These are phyloP conservation scores for Coccinonectria pachysandricola DNA, from an alignment of 2,329 filamentous ascomycete species.

Conservation along the genomic window DNA sequence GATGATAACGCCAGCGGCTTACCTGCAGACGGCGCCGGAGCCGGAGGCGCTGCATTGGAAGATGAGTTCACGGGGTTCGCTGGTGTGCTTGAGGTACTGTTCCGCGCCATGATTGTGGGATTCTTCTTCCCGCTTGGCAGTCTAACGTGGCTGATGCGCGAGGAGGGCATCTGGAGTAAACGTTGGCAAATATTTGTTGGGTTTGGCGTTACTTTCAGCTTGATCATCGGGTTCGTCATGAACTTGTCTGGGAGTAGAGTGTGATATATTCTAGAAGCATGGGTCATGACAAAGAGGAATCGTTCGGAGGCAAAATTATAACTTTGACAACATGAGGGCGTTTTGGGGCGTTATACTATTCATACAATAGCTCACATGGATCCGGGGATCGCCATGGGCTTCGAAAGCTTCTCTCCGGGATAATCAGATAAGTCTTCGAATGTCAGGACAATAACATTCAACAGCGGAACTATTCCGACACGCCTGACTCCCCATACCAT, in stretches of 20 bases:
- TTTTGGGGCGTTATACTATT: too few species aligned
- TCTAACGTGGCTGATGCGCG: conserved; percentile 72
- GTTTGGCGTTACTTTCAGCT: conserved; percentile 71
- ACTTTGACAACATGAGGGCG: conserved; percentile 3
- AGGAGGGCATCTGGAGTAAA: conserved; percentile 79
- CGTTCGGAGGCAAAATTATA: too few species aligned
- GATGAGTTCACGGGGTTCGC: conserved; percentile 41
- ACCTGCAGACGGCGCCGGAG: conserved; percentile 23
- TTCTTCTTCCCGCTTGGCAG: conserved; percentile 93
- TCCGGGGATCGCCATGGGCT: conserved; percentile 5
- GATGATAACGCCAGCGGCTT: conserved; percentile 50
- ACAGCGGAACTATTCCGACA: conserved; percentile 9
- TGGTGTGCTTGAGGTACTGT: conserved; percentile 65
- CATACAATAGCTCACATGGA: too few species aligned
- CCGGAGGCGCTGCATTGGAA: conserved; percentile 27
- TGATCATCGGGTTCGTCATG: conserved; percentile 62
- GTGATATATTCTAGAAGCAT: too few species aligned
- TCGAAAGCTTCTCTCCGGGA: conserved; percentile 11
- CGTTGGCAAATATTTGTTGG: conserved; percentile 79
- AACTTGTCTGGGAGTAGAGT: conserved; percentile 27
- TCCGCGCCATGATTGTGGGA: conserved; percentile 80
- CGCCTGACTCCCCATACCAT: conserved; percentile 18
- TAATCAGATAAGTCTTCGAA: conserved; percentile 4
- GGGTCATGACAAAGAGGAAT: too few species aligned
- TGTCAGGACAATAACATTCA: conserved; percentile 5